phyloP scores from a whole-genome alignment of 306 rosid species.

The Bauhinia variegata region DNA sequence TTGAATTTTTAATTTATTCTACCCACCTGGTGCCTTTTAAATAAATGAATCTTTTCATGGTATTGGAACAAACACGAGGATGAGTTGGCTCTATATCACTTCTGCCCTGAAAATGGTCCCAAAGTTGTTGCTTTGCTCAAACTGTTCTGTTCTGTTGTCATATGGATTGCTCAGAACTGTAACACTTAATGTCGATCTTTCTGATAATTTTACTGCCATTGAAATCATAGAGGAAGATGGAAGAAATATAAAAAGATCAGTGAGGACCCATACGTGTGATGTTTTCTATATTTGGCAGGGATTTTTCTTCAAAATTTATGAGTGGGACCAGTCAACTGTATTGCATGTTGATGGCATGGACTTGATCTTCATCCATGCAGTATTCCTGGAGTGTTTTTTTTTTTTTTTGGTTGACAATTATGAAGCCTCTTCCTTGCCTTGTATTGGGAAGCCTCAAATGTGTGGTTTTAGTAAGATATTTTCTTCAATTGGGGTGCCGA shows the following conservation, averaged over 20 bases:
- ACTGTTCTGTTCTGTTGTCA: slow-evolving; percentile 15
- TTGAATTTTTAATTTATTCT: no score
- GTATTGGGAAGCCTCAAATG: background rate
- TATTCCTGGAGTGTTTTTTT: slow-evolving; percentile 1
- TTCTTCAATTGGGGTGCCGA: background rate
- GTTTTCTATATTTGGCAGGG: no score
- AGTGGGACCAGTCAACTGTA: background rate
- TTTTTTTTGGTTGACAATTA: slow-evolving; percentile 15
- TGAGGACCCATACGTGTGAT: slow-evolving; percentile 17
- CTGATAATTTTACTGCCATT: slow-evolving; percentile 35
- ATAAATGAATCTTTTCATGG: background rate
- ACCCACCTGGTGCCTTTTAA: background rate
- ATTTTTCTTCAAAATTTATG: background rate
- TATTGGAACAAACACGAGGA: background rate
- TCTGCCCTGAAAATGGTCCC: slow-evolving; percentile 19
- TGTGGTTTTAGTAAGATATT: slow-evolving; percentile 6
- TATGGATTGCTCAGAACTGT: slow-evolving; percentile 13
- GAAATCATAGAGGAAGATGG: slow-evolving; percentile 37
- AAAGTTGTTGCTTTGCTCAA: slow-evolving; percentile 21
- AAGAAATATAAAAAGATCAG: slow-evolving; percentile 36
- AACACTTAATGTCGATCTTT: slow-evolving; percentile 32
- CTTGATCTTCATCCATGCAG: slow-evolving; percentile 12
- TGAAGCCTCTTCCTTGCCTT: background rate
- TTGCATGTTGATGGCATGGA: slow-evolving; percentile 9
- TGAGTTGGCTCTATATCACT: slow-evolving; percentile 12